Percentiles rank a stretch among this genome's conserved stretches.
phyloP scores from a whole-genome alignment of 805 yeast species.

The Saccharomycopsis synnaedendra region DNA sequence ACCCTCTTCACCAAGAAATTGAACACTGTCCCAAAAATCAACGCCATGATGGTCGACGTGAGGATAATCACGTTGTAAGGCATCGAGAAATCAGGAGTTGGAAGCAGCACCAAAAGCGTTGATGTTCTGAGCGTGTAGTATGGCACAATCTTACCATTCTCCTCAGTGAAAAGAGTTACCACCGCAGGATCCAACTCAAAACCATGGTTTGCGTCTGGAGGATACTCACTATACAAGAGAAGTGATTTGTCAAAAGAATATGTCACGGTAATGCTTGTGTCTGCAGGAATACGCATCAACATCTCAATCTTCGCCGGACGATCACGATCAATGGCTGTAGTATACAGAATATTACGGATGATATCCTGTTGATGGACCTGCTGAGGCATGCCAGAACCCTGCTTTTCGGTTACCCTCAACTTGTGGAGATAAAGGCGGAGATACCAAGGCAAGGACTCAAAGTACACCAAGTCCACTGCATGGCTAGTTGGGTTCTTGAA shows the following conservation, averaged over 20 bases:
- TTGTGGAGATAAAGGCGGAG: slow-evolving; percentile 76
- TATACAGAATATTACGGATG: slow-evolving; percentile 45
- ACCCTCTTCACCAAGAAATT: slow-evolving; percentile 66
- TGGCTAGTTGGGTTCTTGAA: slow-evolving; percentile 53
- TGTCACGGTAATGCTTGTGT: slow-evolving; percentile 45
- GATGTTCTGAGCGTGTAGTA: slow-evolving; percentile 62
- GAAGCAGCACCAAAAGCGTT: slow-evolving; percentile 73
- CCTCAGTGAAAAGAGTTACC: slow-evolving; percentile 34
- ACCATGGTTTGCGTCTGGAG: slow-evolving; percentile 99
- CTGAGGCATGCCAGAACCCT: neutral
- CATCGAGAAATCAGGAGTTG: slow-evolving; percentile 98
- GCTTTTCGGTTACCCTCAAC: slow-evolving; percentile 27
- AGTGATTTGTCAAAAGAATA: slow-evolving; percentile 83
- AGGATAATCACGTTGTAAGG: slow-evolving; percentile 94
- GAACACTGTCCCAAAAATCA: slow-evolving; percentile 80
- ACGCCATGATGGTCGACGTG: slow-evolving; percentile 87
- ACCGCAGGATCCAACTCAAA: slow-evolving; percentile 91
- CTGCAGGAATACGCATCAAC: slow-evolving; percentile 50
- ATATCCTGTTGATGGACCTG: slow-evolving; percentile 24
- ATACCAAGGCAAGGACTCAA: slow-evolving; percentile 89
- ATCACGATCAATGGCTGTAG: slow-evolving; percentile 69
- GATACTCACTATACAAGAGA: slow-evolving; percentile 79
- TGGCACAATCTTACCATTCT: slow-evolving; percentile 11
- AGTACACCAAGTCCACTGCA: slow-evolving; percentile 44
- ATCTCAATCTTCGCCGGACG: slow-evolving; percentile 81